Conservation (phyloP, 2,329 filamentous ascomycete genomes). For the Beauveria sp. region DNA sequence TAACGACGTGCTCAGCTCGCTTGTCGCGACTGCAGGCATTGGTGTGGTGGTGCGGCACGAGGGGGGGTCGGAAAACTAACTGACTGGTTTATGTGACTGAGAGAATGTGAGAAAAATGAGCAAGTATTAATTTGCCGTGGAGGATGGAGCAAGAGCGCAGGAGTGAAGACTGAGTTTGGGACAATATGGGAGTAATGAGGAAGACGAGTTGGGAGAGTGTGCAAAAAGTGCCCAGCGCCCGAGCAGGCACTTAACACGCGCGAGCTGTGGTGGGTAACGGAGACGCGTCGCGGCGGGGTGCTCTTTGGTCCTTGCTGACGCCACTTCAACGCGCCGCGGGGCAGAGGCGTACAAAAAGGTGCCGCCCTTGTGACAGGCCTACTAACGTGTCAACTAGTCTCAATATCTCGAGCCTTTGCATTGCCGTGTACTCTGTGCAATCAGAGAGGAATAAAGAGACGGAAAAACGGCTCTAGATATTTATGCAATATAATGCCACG, state of each 20-base stretch:
- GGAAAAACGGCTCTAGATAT: too few species aligned
- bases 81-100: slow-evolving; percentile 1
- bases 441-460: too few species aligned
- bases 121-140: too few species aligned
- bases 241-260: slow-evolving; percentile 28
- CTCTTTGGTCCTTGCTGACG: neutral
- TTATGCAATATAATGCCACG: neutral
- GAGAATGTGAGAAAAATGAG: neutral
- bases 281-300: slow-evolving; percentile 25
- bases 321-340: slow-evolving; percentile 14
- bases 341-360: neutral
- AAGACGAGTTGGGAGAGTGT: neutral
- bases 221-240: slow-evolving; percentile 12
- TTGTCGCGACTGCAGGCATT: neutral
- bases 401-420: neutral
- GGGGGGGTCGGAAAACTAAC: neutral
- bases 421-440: neutral
- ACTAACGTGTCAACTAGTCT: neutral
- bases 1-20: neutral
- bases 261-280: slow-evolving; percentile 16
- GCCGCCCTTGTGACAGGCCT: neutral
- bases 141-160: neutral
- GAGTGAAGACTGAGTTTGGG: neutral
- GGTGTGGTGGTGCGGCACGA: neutral
- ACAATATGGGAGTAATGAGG: neutral